A percentile compares a stretch with the other conserved stretches of the same genome.
Conservation (phyloP, 176 grass and related monocot genomes). For the Pontederia crassipes region DNA sequence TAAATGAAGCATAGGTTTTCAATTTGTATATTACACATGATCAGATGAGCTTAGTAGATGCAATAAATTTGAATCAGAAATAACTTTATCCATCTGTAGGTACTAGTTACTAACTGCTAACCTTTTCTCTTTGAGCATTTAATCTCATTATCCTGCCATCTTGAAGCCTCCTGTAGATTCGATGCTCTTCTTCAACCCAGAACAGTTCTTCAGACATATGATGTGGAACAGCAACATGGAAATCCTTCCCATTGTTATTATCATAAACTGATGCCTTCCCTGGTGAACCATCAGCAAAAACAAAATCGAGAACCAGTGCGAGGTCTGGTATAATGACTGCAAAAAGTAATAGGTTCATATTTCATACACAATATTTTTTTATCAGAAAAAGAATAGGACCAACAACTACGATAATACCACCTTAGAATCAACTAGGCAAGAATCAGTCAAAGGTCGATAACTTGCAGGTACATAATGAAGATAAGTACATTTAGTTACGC, state of each 20-base stretch:
- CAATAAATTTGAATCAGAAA: too few relatives aligned
- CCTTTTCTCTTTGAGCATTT: conserved; percentile 48
- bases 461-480: too few relatives aligned
- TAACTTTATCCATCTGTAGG: too few relatives aligned
- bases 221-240: conserved; percentile 69
- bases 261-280: conserved; percentile 65
- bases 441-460: too few relatives aligned
- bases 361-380: too few relatives aligned
- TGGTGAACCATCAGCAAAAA: conserved; percentile 82
- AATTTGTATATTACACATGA: too few relatives aligned
- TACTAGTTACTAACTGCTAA: conserved; percentile 17
- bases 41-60: too few relatives aligned
- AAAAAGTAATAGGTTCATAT: conserved; percentile 2
- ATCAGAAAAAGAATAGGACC: too few relatives aligned
- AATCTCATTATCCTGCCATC: conserved; percentile 59
- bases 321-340: conserved; percentile 60
- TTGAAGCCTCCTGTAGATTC: conserved; percentile 59
- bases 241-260: conserved; percentile 67
- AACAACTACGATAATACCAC: too few relatives aligned
- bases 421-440: too few relatives aligned
- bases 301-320: conserved; percentile 72
- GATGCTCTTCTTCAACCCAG: conserved; percentile 80
- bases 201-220: conserved; percentile 42
- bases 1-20: not conserved
- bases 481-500: too few relatives aligned